These are phyloP conservation scores for Bipolaris zeicola DNA, from an alignment of 2,329 filamentous ascomycete species.

Conservation along the genomic window DNA sequence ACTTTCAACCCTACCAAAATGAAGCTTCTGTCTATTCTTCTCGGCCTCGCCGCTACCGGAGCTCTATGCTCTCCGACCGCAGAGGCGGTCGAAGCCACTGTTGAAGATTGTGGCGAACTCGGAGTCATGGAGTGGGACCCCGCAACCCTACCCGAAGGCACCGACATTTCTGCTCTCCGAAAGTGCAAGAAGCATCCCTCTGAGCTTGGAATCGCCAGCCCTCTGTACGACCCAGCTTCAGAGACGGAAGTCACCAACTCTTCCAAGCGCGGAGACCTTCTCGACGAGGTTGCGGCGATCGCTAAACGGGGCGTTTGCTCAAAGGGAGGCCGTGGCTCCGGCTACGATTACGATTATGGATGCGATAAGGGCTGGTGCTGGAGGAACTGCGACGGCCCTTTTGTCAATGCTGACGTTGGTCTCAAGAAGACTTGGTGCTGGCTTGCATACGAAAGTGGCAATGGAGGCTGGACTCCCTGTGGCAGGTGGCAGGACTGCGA, in stretches of 20 bases:
- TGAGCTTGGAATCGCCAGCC: not conserved
- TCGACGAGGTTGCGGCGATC: not conserved
- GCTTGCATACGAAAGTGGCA: not conserved
- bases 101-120: not conserved
- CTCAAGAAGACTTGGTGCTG: not conserved
- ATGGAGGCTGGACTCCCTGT: not conserved
- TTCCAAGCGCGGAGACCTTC: not conserved
- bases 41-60: not conserved
- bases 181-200: not conserved
- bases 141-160: not conserved
- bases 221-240: not conserved
- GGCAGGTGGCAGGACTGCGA: constrained; percentile 1
- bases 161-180: not conserved
- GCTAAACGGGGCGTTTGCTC: not conserved
- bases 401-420: not conserved
- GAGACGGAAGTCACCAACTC: not conserved
- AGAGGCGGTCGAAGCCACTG: not conserved
- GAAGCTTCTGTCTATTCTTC: not conserved
- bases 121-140: not conserved
- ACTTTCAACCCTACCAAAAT: not conserved
- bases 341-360: not conserved
- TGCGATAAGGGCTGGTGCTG: not conserved
- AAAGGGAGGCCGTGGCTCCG: not conserved
- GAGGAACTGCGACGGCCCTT: not conserved
- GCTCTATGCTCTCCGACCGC: not conserved